Evolutionary conservation across 805 yeast species (phyloP), one percentile per base, ranked within the genome.

Genomic region (Suhomyces xylopsoci): DNA sequence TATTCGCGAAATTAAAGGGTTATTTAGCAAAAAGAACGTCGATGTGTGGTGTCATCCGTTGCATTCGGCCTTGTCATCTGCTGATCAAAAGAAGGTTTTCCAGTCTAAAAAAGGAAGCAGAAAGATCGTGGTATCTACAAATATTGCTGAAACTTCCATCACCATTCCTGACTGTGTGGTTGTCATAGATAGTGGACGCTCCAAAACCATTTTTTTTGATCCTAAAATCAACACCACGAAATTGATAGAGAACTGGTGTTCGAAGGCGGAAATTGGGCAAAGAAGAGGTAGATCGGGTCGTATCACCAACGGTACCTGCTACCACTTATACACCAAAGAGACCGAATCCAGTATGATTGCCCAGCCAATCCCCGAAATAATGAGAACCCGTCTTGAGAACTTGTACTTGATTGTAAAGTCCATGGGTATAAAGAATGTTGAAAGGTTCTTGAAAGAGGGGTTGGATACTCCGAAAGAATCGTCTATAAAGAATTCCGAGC

Each of bases 281-380:
- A 81, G 99, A 71, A 78, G 97, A 67, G 99, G 99, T 66, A 88
- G 99, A 75, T 93, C 97, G n/a, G 99, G 99, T 57, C 92, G 99
- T 81, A 90, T 93, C 10, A 81, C 85, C 34, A 77, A 77, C 24
- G 99, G 99, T 52, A 73, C 76, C 12, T 91, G 97, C 56, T 93
- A 83, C 68, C 91, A 88, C 63, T 64, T 93, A 46, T 93, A 81
- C 68, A 86, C 97, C 1, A 71, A 73, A 50, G 81, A 81, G 2
- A 80, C 89, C 0, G 73, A 75, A 4, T 66, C 67, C 1, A 65
- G 68, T 20, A 87, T 91, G 93, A 70, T 79, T 14, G 74, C 79
- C 1, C 85, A 86, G 58, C 96, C 97, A 0, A 77, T 87, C 15
- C 97, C 99, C 0, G 99, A 93, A 64, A 93, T 93, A 50, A 83